Conservation (phyloP, 371 early-diverging fungal species). For the Mortierella sp. region DNA sequence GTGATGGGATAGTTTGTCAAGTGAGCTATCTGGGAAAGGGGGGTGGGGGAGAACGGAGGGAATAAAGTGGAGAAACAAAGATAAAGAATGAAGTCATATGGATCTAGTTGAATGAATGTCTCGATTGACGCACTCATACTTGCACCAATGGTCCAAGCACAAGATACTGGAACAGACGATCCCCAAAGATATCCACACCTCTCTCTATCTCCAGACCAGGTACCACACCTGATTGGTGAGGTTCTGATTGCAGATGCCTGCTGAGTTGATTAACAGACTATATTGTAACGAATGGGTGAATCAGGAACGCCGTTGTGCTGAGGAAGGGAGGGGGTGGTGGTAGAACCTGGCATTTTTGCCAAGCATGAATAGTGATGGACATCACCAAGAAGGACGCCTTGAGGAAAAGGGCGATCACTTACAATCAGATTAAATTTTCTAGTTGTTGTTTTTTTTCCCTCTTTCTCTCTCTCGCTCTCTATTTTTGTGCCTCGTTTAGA, state of each 20-base stretch:
- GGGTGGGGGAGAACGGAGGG: not conserved
- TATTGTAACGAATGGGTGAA: not conserved
- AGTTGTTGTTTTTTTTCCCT: not conserved
- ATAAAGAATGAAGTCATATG: not conserved
- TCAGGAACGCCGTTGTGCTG: not conserved
- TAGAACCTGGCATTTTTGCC: not conserved
- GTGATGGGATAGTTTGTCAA: not conserved
- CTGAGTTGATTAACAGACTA: too few relatives aligned
- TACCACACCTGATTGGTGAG: not conserved
- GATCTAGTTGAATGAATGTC: not conserved
- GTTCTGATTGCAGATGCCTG: too few relatives aligned
- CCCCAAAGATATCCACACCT: not conserved
- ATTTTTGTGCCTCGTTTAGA: not conserved
- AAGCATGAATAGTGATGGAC: not conserved
- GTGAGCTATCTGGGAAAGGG: not conserved
- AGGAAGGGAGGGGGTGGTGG: not conserved
- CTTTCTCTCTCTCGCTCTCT: not conserved
- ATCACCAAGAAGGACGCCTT: too few relatives aligned
- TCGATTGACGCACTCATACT: not conserved
- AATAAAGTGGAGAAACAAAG: not conserved
- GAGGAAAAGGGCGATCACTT: not conserved
- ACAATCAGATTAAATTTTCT: not conserved
- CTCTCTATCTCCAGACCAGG: not conserved
- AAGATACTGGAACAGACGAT: too few relatives aligned
- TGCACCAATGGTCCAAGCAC: too few relatives aligned